A percentile compares a stretch with the other conserved stretches of the same genome.
Evolutionary conservation across 768 basidiomycete genomes (phyloP).

Genomic region (Crassisporium funariophilum): DNA sequence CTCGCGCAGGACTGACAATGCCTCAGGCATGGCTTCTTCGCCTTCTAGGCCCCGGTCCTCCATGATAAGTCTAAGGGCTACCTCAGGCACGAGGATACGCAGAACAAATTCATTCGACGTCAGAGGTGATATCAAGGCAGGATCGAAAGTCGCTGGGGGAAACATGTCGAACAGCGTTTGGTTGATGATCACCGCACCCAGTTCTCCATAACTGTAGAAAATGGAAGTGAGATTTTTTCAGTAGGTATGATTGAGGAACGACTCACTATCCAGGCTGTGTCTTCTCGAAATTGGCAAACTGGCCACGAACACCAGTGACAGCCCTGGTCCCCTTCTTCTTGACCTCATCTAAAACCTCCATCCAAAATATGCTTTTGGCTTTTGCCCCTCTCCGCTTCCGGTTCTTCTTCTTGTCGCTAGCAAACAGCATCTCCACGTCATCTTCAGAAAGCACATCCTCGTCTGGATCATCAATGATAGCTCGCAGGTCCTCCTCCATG

Average conservation of each 20-base stretch:
- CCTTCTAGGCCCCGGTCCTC: slow-evolving; percentile 61
- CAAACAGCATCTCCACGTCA: not conserved
- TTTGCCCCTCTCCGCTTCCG: slow-evolving; percentile 16
- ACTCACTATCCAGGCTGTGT: slow-evolving; percentile 91
- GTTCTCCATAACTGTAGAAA: slow-evolving; percentile 77
- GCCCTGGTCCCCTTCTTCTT: slow-evolving; percentile 66
- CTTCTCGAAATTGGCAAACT: slow-evolving; percentile 79
- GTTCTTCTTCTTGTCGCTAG: slow-evolving; percentile 1
- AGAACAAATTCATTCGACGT: slow-evolving; percentile 77
- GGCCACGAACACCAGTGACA: slow-evolving; percentile 67
- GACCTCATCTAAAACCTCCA: slow-evolving; percentile 62
- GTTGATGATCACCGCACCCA: slow-evolving; percentile 79
- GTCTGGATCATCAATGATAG: slow-evolving; percentile 52
- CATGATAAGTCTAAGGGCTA: slow-evolving; percentile 79
- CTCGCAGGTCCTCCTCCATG: slow-evolving; percentile 49
- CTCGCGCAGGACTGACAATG: slow-evolving; percentile 64
- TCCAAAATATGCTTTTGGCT: slow-evolving; percentile 57
- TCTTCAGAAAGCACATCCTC: slow-evolving; percentile 17
- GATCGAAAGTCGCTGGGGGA: slow-evolving; percentile 59
- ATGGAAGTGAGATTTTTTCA: not conserved
- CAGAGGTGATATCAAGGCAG: slow-evolving; percentile 61
- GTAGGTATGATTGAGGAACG: not conserved
- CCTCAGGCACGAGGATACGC: slow-evolving; percentile 88
- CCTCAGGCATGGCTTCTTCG: slow-evolving; percentile 40
- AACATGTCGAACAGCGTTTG: slow-evolving; percentile 77